Evolutionary conservation across 1,284 basidiomycete genomes (phyloP).

Genomic region (Ustilago lituana): DNA sequence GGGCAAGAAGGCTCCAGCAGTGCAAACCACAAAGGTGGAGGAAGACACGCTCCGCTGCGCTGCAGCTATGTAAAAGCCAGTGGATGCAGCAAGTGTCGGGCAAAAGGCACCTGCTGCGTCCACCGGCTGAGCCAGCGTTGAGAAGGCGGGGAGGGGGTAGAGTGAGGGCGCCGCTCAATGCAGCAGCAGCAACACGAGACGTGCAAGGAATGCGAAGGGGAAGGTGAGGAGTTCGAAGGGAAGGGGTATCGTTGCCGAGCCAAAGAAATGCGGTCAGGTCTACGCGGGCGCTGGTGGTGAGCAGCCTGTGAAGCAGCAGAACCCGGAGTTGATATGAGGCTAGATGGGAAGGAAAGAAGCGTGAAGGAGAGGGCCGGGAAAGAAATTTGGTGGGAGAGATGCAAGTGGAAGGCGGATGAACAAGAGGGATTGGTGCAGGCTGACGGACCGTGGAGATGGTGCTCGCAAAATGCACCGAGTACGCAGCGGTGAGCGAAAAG

Average conservation of each 20-base stretch:
- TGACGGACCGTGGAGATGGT: slow-evolving; percentile 1
- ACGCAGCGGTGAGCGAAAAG: slow-evolving; percentile 1
- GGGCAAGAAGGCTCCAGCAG: neutral
- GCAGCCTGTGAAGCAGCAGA: neutral
- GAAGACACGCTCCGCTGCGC: neutral
- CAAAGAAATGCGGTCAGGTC: neutral
- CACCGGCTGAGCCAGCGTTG: neutral
- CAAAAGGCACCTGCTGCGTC: slow-evolving; percentile 5
- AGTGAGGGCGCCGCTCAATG: too few species aligned
- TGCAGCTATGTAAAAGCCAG: neutral
- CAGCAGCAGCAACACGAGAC: too few species aligned
- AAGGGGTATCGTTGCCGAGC: slow-evolving; percentile 4
- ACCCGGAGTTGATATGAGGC: neutral
- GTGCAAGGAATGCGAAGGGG: neutral
- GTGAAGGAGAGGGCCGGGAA: neutral
- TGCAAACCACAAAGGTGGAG: neutral
- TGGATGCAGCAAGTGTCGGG: neutral
- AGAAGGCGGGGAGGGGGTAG: neutral
- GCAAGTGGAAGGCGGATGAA: neutral
- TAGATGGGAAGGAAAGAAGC: neutral
- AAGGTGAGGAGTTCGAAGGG: neutral
- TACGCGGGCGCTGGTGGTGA: neutral
- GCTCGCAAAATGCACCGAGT: neutral
- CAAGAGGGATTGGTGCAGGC: neutral
- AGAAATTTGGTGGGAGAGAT: neutral